phyloP scores from a whole-genome alignment of 208 protist species.

The Trypanosoma congolense region DNA sequence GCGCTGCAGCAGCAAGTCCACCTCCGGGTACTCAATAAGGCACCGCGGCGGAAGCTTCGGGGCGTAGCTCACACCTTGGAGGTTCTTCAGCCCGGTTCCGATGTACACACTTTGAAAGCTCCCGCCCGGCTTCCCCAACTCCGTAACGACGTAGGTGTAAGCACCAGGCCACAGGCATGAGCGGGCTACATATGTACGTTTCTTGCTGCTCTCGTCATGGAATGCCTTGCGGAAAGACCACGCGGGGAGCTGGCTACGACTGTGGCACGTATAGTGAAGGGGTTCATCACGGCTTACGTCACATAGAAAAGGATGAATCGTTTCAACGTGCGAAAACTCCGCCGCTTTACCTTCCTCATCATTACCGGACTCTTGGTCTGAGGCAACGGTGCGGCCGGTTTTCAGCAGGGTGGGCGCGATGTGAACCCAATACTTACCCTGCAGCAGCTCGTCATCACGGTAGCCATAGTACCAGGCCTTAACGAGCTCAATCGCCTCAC shows the following conservation, averaged over 20 bases:
- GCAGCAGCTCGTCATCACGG: conserved; percentile 80
- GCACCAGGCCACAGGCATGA: conserved; percentile 86
- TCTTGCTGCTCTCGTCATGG: conserved; percentile 65
- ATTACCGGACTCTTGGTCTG: conserved; percentile 6
- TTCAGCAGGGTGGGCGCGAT: conserved; percentile 69
- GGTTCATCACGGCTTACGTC: conserved; percentile 66
- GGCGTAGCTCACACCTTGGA: conserved; percentile 50
- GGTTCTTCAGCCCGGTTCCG: conserved; percentile 82
- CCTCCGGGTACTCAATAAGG: conserved; percentile 70
- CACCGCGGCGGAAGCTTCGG: conserved; percentile 68
- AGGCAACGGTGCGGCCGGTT: conserved; percentile 44
- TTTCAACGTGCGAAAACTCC: conserved; percentile 45
- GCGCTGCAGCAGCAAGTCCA: conserved; percentile 60
- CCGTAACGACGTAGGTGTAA: conserved; percentile 69
- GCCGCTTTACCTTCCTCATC: conserved; percentile 24
- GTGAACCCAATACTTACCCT: conserved; percentile 89
- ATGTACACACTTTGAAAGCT: conserved; percentile 76
- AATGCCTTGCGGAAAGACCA: conserved; percentile 88
- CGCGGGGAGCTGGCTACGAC: conserved; percentile 57
- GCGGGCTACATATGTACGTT: conserved; percentile 67
- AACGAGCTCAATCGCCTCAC: conserved; percentile 57
- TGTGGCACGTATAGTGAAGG: conserved; percentile 72
- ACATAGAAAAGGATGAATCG: conserved; percentile 83
- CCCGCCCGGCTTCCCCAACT: conserved; percentile 59
- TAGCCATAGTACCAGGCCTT: conserved; percentile 81